Conservation (phyloP, 495 filamentous ascomycete genomes). For the Venustampulla echinocandica region DNA sequence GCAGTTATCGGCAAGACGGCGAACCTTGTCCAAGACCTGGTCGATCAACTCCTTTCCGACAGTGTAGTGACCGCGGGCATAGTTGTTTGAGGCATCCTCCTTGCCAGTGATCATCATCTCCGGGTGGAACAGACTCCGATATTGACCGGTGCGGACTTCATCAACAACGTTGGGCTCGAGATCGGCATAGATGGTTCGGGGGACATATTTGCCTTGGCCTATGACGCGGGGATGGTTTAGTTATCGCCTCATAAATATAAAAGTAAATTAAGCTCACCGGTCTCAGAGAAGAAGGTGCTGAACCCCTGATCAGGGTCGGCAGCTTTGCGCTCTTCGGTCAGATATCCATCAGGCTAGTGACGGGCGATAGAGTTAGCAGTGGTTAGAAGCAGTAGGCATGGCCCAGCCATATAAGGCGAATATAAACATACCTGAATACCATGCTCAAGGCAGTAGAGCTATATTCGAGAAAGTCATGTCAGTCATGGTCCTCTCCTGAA, state of each 20-base stretch:
- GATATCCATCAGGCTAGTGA: slow-evolving; percentile 89
- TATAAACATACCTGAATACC: slow-evolving; percentile 81
- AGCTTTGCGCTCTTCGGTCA: slow-evolving; percentile 95
- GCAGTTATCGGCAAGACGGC: slow-evolving; percentile 93
- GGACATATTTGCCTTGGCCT: slow-evolving; percentile 97
- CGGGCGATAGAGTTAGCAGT: slow-evolving; percentile 32
- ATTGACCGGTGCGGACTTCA: slow-evolving; percentile 95
- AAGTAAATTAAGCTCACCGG: slow-evolving; percentile 76
- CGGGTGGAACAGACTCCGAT: slow-evolving; percentile 93
- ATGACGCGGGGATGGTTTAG: slow-evolving; percentile 3
- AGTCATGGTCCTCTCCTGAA: slow-evolving; percentile 10
- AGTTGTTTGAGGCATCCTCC: slow-evolving; percentile 99
- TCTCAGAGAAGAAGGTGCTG: slow-evolving; percentile 99
- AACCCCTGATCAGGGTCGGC: slow-evolving; percentile 93
- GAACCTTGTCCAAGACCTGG: slow-evolving; percentile 91
- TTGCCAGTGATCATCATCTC: slow-evolving; percentile 99
- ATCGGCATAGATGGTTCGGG: slow-evolving; percentile 98
- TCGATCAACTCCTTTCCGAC: slow-evolving; percentile 98
- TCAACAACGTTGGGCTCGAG: slow-evolving; percentile 99
- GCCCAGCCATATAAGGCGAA: background rate
- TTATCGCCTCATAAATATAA: slow-evolving; percentile 5
- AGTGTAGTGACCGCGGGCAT: slow-evolving; percentile 97
- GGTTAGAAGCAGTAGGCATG: background rate
- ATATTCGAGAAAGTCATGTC: slow-evolving; percentile 22
- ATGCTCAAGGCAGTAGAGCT: slow-evolving; percentile 99